Base-by-base conservation (phyloP, 495 filamentous ascomycete species). In the Daldinia bambusicola region DNA sequence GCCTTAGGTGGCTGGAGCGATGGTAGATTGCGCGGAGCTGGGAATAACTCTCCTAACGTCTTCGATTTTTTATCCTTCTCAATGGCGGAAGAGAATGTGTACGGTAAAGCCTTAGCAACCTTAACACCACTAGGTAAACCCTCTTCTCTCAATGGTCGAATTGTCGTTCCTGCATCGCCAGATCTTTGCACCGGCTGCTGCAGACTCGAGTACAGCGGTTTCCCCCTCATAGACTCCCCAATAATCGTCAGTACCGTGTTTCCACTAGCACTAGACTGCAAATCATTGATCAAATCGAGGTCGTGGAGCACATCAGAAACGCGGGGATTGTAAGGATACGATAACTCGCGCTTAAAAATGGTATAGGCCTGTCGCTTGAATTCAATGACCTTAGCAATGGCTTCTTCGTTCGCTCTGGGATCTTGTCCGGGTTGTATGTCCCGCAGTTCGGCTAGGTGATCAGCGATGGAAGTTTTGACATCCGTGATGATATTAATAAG, bases 141-240 rank as follows among this genome's bases (percentile, higher is more conserved):
- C 13, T 78, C 83, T 61, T 93, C 92, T 50, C 82, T 84, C 26
- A 96, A 78, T 1, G 82, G 77, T 59, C 72, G 78, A 18, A 84
- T 55, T 8, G 75, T 66, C 1, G 77, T 77, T 20, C 74, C 71
- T 0, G 55, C 52, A 18, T 71, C 69, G 37, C 79, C 78, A 14
- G 80, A 73, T 30, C 80, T 75, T 50, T 82, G 78, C n/a, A 83
- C 79, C 16, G 82, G 81, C 56, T 85, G 84, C 69, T 91, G 90
- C 30, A 94, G 80, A 78, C 93, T 96, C 13, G 93, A 93, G 78
- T 93, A 97, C 14, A 97, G 83, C 60, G 95, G 92, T 70, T 89
- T 91, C 13, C 90, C 83, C 36, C 87, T 88, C 32, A 88, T 85
- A n/a, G 89, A 89, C 55, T 89, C 89, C 37, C 89, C 90, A 59